Base-by-base conservation (phyloP, 441 rosid species). In the Arabidopsis hybrid region DNA sequence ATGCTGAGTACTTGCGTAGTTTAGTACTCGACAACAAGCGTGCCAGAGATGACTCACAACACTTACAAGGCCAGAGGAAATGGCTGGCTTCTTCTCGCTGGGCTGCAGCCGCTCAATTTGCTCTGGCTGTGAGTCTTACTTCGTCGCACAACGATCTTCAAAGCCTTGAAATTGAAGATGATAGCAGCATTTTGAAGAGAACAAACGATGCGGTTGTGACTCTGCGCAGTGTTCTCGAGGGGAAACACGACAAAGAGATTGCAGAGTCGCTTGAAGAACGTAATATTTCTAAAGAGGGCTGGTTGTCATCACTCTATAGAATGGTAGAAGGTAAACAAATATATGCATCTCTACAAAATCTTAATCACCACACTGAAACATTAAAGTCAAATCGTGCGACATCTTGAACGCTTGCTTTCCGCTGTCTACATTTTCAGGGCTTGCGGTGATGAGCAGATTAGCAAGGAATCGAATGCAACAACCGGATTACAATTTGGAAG, bases 61-160 rank as follows among this genome's bases (percentile, higher is more conserved):
- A 32, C 14, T 43, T 66, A 11, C 69, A 78, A 72, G 77, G 77
- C 57, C 77, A 72, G 50, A 66, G 73, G 32, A 77, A 66, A 52
- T 85, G 96, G 97, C 70, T 84, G 50, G 97, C 97, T 60, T 93
- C 98, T 76, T 89, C 97, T 52, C 95, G 93, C 8, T 95, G 97
- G 99, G 91, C 97, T 59, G 97, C 97, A n/a, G 97, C 98, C 11
- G 95, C 97, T 47, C 96, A 88, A 84, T 90, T 84, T 73, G 99
- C 99, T 16, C 85, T 91, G 59, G 89, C 89, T 49, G 92, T 82
- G 63, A 91, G 95, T 92, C 98, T 95, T 50, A 89, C 89, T 49
- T 85, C 98, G 59, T 91, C 97, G 0, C 94, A 88, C 32, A 91
- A 88, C 59, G 97, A 93, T 84, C 98, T 95, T 35, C 95, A 84